A percentile compares a stretch with the other conserved stretches of the same genome.
phyloP scores from a whole-genome alignment of 768 basidiomycete species.

The Termitomyces sp. region DNA sequence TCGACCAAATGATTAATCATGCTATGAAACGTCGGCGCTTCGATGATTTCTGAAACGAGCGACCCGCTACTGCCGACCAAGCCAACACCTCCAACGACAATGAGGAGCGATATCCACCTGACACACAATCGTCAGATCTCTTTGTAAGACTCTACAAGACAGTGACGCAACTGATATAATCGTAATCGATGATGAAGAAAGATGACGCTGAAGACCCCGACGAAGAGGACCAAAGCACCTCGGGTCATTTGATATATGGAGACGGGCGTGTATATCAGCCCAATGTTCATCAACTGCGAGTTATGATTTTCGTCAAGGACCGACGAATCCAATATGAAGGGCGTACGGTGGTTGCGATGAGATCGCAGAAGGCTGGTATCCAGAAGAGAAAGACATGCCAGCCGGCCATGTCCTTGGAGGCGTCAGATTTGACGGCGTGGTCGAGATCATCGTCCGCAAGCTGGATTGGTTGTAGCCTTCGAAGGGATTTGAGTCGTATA shows the following conservation, averaged over 20 bases:
- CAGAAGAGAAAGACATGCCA: slow-evolving; percentile 43
- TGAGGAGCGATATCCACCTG: slow-evolving; percentile 87
- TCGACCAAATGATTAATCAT: slow-evolving; percentile 21
- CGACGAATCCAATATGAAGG: not conserved
- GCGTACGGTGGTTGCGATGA: slow-evolving; percentile 82
- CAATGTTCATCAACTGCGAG: slow-evolving; percentile 84
- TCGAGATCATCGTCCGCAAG: slow-evolving; percentile 40
- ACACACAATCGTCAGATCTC: slow-evolving; percentile 7
- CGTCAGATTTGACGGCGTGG: slow-evolving; percentile 28
- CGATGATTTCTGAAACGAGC: slow-evolving; percentile 71
- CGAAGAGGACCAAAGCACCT: slow-evolving; percentile 90
- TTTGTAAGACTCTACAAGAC: not conserved
- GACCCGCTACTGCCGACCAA: slow-evolving; percentile 89
- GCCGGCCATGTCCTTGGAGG: slow-evolving; percentile 49
- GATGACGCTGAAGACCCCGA: slow-evolving; percentile 85
- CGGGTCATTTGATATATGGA: slow-evolving; percentile 97
- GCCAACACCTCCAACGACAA: slow-evolving; percentile 82
- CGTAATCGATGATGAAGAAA: slow-evolving; percentile 84
- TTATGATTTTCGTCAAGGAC: not conserved
- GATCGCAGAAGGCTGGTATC: slow-evolving; percentile 82
- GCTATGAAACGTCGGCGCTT: slow-evolving; percentile 35
- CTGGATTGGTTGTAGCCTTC: slow-evolving; percentile 49
- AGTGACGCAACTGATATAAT: slow-evolving; percentile 72
- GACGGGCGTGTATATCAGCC: slow-evolving; percentile 93
- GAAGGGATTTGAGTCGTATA: slow-evolving; percentile 53